A percentile compares a stretch with the other conserved stretches of the same genome.
phyloP scores from a whole-genome alignment of 345 rosid species.

The Clarkia xantiana region DNA sequence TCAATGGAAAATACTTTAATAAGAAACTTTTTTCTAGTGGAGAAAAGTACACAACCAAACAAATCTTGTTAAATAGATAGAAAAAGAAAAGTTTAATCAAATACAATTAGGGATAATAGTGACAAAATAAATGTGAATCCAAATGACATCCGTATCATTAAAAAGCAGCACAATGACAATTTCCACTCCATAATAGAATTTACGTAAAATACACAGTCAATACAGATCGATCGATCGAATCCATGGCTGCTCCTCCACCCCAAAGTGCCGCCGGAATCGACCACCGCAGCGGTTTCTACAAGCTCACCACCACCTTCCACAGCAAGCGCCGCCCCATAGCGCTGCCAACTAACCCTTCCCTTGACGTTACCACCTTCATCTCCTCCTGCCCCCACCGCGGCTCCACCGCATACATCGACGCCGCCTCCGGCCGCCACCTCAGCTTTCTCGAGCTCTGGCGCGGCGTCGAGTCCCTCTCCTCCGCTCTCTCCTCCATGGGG shows the following conservation, averaged over 20 bases:
- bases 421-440: conserved; percentile 14
- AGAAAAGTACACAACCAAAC: too few relatives aligned
- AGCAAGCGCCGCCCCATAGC: conserved; percentile 52
- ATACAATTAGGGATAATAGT: too few relatives aligned
- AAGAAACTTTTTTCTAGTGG: too few relatives aligned
- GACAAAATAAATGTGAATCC: too few relatives aligned
- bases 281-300: conserved; percentile 52
- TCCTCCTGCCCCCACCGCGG: conserved; percentile 16
- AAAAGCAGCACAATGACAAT: too few relatives aligned
- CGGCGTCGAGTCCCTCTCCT: conserved; percentile 18
- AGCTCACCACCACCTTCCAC: conserved; percentile 46
- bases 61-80: too few relatives aligned
- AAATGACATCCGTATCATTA: too few relatives aligned
- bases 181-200: too few relatives aligned
- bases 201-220: too few relatives aligned
- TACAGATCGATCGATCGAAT: neutral
- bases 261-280: conserved; percentile 13
- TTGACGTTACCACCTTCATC: conserved; percentile 20
- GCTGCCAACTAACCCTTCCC: conserved; percentile 19
- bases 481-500: conserved; percentile 17
- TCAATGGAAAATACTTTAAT: too few relatives aligned
- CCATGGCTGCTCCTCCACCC: neutral
- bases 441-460: conserved; percentile 23
- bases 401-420: conserved; percentile 39
- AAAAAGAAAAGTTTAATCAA: too few relatives aligned